Evolutionary conservation across 306 rosid genomes (phyloP).

Genomic region (Hippophae rhamnoides): DNA sequence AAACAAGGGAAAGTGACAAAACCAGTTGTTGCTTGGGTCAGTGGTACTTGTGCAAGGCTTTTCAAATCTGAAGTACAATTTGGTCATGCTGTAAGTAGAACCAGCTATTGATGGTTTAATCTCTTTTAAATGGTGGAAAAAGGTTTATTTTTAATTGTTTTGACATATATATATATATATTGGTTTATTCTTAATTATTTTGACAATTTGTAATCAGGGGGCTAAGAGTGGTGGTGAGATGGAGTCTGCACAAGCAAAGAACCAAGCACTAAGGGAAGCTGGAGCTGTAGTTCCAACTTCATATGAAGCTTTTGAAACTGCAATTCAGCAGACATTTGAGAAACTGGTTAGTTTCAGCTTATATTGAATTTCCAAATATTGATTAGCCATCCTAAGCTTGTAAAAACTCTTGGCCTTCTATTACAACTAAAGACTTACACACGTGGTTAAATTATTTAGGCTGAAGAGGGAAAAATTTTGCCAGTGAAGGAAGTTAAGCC

Average conservation of each 20-base stretch:
- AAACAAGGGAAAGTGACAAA: slow-evolving; percentile 88
- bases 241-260: slow-evolving; percentile 98
- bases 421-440: neutral
- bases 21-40: slow-evolving; percentile 99
- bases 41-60: slow-evolving; percentile 96
- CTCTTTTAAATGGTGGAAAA: slow-evolving; percentile 9
- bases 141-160: neutral
- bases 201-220: slow-evolving; percentile 45
- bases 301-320: slow-evolving; percentile 68
- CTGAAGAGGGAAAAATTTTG: slow-evolving; percentile 57
- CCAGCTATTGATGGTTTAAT: slow-evolving; percentile 13
- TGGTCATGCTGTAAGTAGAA: slow-evolving; percentile 91
- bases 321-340: slow-evolving; percentile 73
- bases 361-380: slow-evolving; percentile 16
- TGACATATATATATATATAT: too few species aligned
- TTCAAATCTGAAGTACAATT: slow-evolving; percentile 99
- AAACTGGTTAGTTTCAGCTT: slow-evolving; percentile 55
- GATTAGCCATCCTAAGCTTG: neutral
- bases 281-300: slow-evolving; percentile 98
- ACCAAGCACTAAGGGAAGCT: slow-evolving; percentile 86
- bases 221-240: slow-evolving; percentile 98
- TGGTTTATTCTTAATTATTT: slow-evolving; percentile 1
- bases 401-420: neutral
- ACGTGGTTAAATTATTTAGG: slow-evolving; percentile 32
- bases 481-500: slow-evolving; percentile 79